These are phyloP conservation scores for Gamarada debralockiae DNA, from an alignment of 495 filamentous ascomycete genomes.

Conservation along the genomic window DNA sequence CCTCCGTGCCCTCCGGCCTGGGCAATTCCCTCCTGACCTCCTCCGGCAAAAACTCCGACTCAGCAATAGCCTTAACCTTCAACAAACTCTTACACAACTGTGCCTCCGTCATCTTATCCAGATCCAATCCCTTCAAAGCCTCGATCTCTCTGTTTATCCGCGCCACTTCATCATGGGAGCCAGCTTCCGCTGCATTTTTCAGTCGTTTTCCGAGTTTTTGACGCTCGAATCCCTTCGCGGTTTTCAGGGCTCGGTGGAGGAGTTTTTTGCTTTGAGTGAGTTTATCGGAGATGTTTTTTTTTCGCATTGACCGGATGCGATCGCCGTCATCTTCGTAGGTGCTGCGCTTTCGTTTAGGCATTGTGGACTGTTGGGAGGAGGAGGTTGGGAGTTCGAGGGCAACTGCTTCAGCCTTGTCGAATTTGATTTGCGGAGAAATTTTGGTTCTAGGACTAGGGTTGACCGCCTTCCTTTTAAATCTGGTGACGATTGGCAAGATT, in stretches of 20 bases:
- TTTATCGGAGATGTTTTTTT: slow-evolving; percentile 40
- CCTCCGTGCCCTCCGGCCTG: slow-evolving; percentile 39
- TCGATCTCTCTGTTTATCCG: slow-evolving; percentile 70
- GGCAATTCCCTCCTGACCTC: slow-evolving; percentile 44
- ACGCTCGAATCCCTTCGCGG: slow-evolving; percentile 81
- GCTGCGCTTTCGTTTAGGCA: slow-evolving; percentile 25
- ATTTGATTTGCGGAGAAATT: neutral
- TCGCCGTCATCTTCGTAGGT: slow-evolving; percentile 5
- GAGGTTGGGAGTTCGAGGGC: neutral
- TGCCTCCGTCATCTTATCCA: slow-evolving; percentile 56
- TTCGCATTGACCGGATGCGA: slow-evolving; percentile 1
- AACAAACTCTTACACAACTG: slow-evolving; percentile 74
- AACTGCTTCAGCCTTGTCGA: slow-evolving; percentile 17
- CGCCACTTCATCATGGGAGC: slow-evolving; percentile 35
- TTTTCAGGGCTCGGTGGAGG: slow-evolving; percentile 67
- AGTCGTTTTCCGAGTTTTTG: slow-evolving; percentile 79
- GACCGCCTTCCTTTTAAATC: neutral
- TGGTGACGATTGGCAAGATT: no score
- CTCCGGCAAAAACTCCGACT: slow-evolving; percentile 39
- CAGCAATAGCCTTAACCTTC: slow-evolving; percentile 66
- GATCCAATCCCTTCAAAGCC: slow-evolving; percentile 74
- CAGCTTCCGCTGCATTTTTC: slow-evolving; percentile 57
- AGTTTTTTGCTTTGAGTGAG: slow-evolving; percentile 55
- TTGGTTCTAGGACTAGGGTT: neutral
- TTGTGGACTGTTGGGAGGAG: slow-evolving; percentile 2